These are phyloP conservation scores for Amyloporia xantha DNA, from an alignment of 768 basidiomycete genomes.

Conservation along the genomic window DNA sequence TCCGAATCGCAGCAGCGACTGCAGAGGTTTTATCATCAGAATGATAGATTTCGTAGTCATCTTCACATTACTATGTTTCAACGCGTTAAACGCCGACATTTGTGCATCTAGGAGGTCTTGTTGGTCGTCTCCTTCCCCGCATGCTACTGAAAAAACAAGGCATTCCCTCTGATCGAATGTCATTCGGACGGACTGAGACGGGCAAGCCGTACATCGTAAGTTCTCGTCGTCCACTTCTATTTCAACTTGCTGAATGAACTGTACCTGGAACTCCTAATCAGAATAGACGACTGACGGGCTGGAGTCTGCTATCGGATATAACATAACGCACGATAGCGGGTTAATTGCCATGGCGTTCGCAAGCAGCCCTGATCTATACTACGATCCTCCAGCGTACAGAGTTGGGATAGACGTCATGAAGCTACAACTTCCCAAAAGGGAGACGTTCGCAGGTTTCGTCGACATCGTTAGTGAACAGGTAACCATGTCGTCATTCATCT, in stretches of 20 bases:
- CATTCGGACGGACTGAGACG: conserved; percentile 48
- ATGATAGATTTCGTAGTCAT: conserved; percentile 75
- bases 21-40: conserved; percentile 58
- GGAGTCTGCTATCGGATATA: conserved; percentile 52
- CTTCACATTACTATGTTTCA: too few species aligned
- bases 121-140: conserved; percentile 72
- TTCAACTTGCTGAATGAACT: too few species aligned
- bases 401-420: conserved; percentile 84
- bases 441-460: conserved; percentile 54
- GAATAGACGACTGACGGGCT: conserved; percentile 10
- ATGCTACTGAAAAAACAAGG: conserved; percentile 55
- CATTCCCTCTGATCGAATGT: conserved; percentile 37
- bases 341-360: conserved; percentile 61
- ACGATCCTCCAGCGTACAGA: conserved; percentile 47
- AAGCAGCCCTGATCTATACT: conserved; percentile 27
- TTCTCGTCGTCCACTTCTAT: too few species aligned
- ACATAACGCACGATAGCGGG: conserved; percentile 76
- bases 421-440: conserved; percentile 52
- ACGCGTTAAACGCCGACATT: too few species aligned
- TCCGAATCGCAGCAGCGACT: conserved; percentile 48
- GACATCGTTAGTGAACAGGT: conserved; percentile 63
- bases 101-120: conserved; percentile 73
- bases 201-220: conserved; percentile 77
- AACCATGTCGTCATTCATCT: conserved; percentile 5
- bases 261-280: too few species aligned